Evolutionary conservation across 176 grass and related monocot species (phyloP), one percentile per base, ranked within the genome.

Genomic region (Eragrostis curvula): DNA sequence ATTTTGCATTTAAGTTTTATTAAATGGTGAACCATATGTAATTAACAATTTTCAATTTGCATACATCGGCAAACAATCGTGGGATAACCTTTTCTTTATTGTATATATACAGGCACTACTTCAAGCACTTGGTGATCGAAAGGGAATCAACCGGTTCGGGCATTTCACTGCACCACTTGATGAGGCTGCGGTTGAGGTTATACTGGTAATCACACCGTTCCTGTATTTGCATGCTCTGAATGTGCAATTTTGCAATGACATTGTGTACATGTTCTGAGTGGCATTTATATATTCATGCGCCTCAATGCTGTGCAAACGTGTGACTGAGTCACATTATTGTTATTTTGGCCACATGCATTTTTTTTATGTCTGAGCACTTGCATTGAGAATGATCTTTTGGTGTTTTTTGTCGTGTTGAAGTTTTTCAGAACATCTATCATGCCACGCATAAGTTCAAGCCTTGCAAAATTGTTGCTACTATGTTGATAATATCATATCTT

Each of bases 141-240:
- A 95, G 52, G 96, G 88, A 85, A 98, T 98, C 48, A 87, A 93
- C 25, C 74, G 92, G 32, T 95, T 98, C 73, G 96, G 96, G 2
- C 96, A 98, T 89, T 95, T 98, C 88, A 84, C 87, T 66, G 92
- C 92, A 48, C 96, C 92, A 49, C 93, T 95, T 78, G 96, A 98
- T 86, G 96, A 98, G 80, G 90, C 96, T 59, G 90, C 93, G 8
- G 81, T 93, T 80, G 85, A 98, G 84, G 93, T 95, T 86, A 93
- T 95, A 93, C 76, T 98, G 87, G 96, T 95, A 95, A 32, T 21
- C 44, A 0, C 6, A 48, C 52, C 43, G 23, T 66, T 46, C 6
- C 21, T 83, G 12, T 61, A 71, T 47, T 66, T 77, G 41, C 10
- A 66, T 71, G 42, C 57, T 51, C 18, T 70, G 23, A 67, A 59